Conservation (phyloP, 2,329 filamentous ascomycete genomes). For the Gaeumannomyces sp. region DNA sequence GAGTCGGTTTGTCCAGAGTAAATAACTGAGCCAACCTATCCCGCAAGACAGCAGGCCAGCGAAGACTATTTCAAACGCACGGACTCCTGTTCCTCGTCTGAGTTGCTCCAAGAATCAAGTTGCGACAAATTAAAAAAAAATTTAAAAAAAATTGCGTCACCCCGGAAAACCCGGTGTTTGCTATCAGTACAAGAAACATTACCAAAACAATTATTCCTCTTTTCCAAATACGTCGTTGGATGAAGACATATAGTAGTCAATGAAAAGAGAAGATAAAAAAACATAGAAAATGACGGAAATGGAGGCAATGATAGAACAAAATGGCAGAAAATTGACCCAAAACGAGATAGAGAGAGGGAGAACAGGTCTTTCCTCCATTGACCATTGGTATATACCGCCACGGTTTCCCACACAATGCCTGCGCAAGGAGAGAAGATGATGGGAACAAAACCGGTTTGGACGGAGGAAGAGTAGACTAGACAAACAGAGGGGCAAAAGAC, state of each 20-base stretch:
- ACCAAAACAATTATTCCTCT: not conserved
- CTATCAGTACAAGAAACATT: not conserved
- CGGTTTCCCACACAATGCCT: too few species aligned
- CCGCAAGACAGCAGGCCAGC: too few species aligned
- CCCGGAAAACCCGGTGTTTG: not conserved
- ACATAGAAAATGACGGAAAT: constrained; percentile 6
- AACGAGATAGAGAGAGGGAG: not conserved
- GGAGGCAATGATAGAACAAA: not conserved
- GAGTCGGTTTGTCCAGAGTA: not conserved
- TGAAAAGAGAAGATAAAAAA: constrained; percentile 15
- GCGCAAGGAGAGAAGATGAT: not conserved
- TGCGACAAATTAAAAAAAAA: not conserved
- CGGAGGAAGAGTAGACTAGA: not conserved
- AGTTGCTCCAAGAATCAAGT: too few species aligned
- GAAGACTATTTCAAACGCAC: too few species aligned
- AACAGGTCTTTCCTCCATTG: not conserved
- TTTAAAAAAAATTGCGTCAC: not conserved
- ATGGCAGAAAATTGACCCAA: not conserved
- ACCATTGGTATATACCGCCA: too few species aligned
- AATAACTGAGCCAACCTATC: not conserved
- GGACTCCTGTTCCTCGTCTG: too few species aligned
- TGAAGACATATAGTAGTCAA: not conserved
- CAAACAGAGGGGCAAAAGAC: not conserved
- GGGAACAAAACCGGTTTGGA: not conserved
- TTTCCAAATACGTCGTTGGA: not conserved